These are phyloP conservation scores for Trichophyton simii DNA, from an alignment of 2,329 filamentous ascomycete species.

Conservation along the genomic window DNA sequence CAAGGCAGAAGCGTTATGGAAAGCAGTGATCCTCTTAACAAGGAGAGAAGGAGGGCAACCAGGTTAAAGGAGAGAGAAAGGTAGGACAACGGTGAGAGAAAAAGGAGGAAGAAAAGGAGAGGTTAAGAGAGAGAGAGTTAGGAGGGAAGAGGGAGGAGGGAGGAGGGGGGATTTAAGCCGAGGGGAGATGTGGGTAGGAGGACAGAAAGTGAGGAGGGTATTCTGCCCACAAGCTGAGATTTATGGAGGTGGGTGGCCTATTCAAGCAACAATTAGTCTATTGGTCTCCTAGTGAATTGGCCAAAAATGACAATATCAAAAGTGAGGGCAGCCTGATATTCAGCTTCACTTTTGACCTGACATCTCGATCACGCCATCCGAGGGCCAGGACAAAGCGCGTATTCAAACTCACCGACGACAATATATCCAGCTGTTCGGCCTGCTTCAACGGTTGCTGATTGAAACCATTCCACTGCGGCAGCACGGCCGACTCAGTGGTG, in stretches of 20 bases:
- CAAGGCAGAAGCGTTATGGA: not conserved
- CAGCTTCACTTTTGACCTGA: slow-evolving; percentile 5
- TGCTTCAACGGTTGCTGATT: slow-evolving; percentile 40
- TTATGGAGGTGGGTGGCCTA: slow-evolving; percentile 19
- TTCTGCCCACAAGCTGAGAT: slow-evolving; percentile 17
- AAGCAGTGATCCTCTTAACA: not conserved
- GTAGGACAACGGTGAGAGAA: not conserved
- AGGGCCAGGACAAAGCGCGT: not conserved
- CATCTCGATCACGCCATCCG: slow-evolving; percentile 4
- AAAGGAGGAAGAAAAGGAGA: not conserved
- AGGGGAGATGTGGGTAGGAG: not conserved
- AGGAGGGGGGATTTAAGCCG: not conserved
- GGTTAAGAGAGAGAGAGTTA: not conserved
- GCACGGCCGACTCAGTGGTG: slow-evolving; percentile 77
- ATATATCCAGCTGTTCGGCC: slow-evolving; percentile 42
- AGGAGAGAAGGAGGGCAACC: too few relatives aligned
- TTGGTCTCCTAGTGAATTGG: slow-evolving; percentile 5
- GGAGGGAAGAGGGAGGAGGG: not conserved
- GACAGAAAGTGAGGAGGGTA: not conserved
- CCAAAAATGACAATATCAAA: not conserved
- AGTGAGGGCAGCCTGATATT: not conserved
- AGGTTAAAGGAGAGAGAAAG: not conserved
- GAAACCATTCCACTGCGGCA: slow-evolving; percentile 60
- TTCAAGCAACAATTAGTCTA: slow-evolving; percentile 5
- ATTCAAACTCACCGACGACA: slow-evolving; percentile 39